Conservation (phyloP, 2,329 filamentous ascomycete genomes). For the Colletotrichum nymphaeae region DNA sequence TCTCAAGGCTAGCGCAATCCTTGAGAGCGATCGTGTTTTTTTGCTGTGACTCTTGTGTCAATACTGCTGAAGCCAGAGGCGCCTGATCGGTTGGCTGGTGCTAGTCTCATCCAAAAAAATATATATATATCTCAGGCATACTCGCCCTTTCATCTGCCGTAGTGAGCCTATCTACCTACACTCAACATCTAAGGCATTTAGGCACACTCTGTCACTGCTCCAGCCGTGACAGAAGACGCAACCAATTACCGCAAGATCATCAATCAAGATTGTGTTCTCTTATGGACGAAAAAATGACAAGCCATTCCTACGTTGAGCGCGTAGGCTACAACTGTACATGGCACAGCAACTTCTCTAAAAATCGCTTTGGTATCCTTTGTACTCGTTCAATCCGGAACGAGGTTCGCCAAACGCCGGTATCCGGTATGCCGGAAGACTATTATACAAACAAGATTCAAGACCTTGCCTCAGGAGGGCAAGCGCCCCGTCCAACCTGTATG, state of each 20-base stretch:
- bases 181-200: background rate
- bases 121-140: too few relatives aligned
- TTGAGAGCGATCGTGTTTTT: too few relatives aligned
- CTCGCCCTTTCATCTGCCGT: too few relatives aligned
- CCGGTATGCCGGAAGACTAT: slow-evolving; percentile 21
- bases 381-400: slow-evolving; percentile 20
- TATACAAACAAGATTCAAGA: slow-evolving; percentile 23
- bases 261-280: background rate
- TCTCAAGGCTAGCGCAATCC: too few relatives aligned
- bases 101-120: too few relatives aligned
- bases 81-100: too few relatives aligned
- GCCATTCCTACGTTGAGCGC: background rate
- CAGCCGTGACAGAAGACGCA: background rate
- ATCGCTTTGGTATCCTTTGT: slow-evolving; percentile 34
- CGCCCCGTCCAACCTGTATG: slow-evolving; percentile 9
- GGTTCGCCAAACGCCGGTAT: slow-evolving; percentile 30
- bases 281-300: background rate
- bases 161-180: background rate
- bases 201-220: background rate
- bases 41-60: too few relatives aligned
- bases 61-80: too few relatives aligned
- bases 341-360: slow-evolving; percentile 16
- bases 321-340: background rate
- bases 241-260: background rate
- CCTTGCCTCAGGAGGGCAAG: background rate